Conservation (phyloP, 129 eudicot species). For the Calendula officinalis region DNA sequence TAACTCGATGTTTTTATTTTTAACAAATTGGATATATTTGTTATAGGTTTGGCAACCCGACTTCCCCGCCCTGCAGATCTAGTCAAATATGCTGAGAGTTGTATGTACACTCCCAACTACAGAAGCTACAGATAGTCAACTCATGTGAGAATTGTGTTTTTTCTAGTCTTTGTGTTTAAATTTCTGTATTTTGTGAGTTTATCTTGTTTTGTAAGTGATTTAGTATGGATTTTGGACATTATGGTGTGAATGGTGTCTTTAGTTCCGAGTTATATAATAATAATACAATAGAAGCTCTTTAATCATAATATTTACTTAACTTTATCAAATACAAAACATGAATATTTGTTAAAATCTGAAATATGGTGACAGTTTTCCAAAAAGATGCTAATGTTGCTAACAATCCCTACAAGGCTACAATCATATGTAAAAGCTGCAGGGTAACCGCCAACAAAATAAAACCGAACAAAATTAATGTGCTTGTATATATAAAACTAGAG, state of each 20-base stretch:
- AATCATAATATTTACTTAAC: neutral
- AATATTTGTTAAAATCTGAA: no score
- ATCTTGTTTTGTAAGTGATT: conserved; percentile 21
- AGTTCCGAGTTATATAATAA: no score
- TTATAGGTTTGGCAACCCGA: conserved; percentile 80
- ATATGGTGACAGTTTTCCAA: no score
- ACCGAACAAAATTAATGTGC: no score
- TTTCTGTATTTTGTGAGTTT: conserved; percentile 24
- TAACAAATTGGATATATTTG: neutral
- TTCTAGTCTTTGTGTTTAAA: neutral
- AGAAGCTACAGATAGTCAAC: conserved; percentile 48
- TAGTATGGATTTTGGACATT: neutral
- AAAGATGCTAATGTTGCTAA: no score
- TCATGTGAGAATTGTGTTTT: conserved; percentile 6
- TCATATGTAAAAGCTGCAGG: no score
- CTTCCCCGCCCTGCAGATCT: conserved; percentile 77
- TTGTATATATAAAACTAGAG: no score
- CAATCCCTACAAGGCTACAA: no score
- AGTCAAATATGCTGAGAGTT: conserved; percentile 77
- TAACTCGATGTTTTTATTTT: neutral
- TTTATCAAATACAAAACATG: neutral
- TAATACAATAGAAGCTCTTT: neutral
- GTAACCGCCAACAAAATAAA: no score
- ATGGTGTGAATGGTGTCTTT: conserved; percentile 8
- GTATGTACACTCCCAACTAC: conserved; percentile 82